Conservation (phyloP, 2,329 filamentous ascomycete genomes). For the Dactylonectria estremocensis region DNA sequence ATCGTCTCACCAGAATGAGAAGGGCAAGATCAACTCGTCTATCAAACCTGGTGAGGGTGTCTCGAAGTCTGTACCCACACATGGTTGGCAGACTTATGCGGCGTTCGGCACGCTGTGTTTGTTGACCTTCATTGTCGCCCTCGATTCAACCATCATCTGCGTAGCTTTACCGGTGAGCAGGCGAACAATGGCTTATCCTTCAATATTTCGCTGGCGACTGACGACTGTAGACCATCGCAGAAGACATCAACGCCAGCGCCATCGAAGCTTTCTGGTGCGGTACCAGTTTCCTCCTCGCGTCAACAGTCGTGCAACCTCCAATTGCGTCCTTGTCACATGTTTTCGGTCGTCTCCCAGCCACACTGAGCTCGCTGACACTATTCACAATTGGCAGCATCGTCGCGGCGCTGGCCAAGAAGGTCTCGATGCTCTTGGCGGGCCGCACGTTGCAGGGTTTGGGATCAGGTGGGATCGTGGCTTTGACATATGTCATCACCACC, state of each 20-base stretch:
- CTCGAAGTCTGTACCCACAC: neutral
- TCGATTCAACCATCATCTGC: slow-evolving; percentile 45
- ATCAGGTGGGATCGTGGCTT: slow-evolving; percentile 64
- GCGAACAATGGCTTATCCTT: too few relatives aligned
- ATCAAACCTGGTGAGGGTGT: slow-evolving; percentile 18
- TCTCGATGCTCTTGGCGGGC: slow-evolving; percentile 59
- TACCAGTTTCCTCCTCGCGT: slow-evolving; percentile 45
- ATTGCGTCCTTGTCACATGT: slow-evolving; percentile 45
- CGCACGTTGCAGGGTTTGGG: slow-evolving; percentile 67
- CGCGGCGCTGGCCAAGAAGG: slow-evolving; percentile 40
- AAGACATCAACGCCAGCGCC: slow-evolving; percentile 41
- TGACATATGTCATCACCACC: slow-evolving; percentile 63
- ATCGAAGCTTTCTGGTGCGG: slow-evolving; percentile 47
- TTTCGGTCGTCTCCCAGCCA: slow-evolving; percentile 40
- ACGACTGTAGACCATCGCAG: slow-evolving; percentile 40
- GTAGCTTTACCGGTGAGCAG: slow-evolving; percentile 42
- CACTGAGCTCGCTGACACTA: slow-evolving; percentile 38
- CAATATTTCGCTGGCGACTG: neutral
- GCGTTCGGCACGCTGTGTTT: slow-evolving; percentile 45
- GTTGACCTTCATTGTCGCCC: slow-evolving; percentile 44
- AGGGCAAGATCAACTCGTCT: slow-evolving; percentile 3
- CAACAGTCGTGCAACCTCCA: slow-evolving; percentile 44
- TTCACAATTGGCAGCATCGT: slow-evolving; percentile 41
- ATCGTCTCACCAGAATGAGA: neutral
- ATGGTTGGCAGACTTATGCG: slow-evolving; percentile 38